These are phyloP conservation scores for Tuber microsphaerosporum DNA, from an alignment of 495 filamentous ascomycete species.

Conservation along the genomic window DNA sequence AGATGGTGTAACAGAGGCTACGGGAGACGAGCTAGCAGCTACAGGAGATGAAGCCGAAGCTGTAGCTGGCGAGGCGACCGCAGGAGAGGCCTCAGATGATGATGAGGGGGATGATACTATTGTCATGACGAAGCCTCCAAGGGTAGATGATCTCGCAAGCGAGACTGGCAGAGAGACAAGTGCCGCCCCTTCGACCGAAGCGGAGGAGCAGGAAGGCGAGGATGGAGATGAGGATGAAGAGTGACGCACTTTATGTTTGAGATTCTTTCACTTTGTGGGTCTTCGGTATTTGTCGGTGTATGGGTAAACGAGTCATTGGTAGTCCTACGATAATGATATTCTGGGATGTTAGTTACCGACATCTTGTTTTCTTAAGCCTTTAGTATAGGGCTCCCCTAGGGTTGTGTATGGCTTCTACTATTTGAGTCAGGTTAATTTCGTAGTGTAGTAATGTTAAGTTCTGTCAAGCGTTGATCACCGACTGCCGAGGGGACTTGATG, in stretches of 20 bases:
- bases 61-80: constrained; percentile 15
- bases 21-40: constrained; percentile 43
- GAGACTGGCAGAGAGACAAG: neutral
- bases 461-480: neutral
- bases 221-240: neutral
- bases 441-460: neutral
- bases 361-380: neutral
- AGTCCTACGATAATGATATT: neutral
- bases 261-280: neutral
- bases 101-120: constrained; percentile 26
- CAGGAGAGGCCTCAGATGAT: constrained; percentile 31
- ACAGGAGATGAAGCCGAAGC: constrained; percentile 29
- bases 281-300: neutral
- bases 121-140: neutral
- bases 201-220: neutral
- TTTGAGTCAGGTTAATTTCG: neutral
- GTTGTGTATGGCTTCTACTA: neutral
- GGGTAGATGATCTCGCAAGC: neutral
- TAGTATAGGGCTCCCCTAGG: neutral
- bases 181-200: neutral
- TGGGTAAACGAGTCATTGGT: neutral
- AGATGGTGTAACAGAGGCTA: constrained; percentile 42
- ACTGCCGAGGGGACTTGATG: neutral
- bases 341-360: neutral
- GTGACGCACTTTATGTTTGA: neutral